These are phyloP conservation scores for Hevea brasiliensis DNA, from an alignment of 345 rosid genomes.

Conservation along the genomic window DNA sequence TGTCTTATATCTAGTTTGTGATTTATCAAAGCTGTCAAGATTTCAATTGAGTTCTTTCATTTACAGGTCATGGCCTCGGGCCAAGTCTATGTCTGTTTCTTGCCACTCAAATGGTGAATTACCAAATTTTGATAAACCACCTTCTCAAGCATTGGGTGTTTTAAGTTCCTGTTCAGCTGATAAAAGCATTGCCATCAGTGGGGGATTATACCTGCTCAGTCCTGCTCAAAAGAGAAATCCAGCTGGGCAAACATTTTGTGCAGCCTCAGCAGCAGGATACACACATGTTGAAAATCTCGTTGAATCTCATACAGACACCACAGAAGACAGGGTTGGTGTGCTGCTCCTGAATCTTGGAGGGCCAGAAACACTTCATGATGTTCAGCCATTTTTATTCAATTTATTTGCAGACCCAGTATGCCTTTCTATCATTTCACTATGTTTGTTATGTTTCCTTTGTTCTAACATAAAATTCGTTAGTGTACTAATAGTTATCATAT, in stretches of 20 bases:
- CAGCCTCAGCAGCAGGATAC: constrained; percentile 33
- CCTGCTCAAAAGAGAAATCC: constrained; percentile 37
- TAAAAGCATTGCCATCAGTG: constrained; percentile 9
- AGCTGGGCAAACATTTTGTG: constrained; percentile 36
- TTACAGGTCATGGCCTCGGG: constrained; percentile 27
- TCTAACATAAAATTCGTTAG: not conserved
- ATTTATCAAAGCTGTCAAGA: not conserved
- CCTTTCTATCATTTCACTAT: not conserved
- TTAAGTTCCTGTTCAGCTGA: constrained; percentile 15
- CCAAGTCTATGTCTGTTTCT: constrained; percentile 19
- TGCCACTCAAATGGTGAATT: constrained; percentile 22
- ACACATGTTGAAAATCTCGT: constrained; percentile 29
- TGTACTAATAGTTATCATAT: not conserved
- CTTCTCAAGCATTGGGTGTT: not conserved
- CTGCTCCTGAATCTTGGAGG: constrained; percentile 89
- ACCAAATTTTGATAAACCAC: not conserved
- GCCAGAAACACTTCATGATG: constrained; percentile 80
- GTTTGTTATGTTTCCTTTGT: not conserved
- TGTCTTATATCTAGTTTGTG: not conserved
- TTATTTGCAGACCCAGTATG: constrained; percentile 93
- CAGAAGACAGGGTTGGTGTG: constrained; percentile 74
- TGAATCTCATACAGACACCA: constrained; percentile 34
- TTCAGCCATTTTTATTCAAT: constrained; percentile 82
- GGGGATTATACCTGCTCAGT: constrained; percentile 14
- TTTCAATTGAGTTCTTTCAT: not conserved